Percentiles rank a stretch among this genome's conserved stretches.
Conservation (phyloP, 1,139 yeast species). For the Yamadazyma aaseri region DNA sequence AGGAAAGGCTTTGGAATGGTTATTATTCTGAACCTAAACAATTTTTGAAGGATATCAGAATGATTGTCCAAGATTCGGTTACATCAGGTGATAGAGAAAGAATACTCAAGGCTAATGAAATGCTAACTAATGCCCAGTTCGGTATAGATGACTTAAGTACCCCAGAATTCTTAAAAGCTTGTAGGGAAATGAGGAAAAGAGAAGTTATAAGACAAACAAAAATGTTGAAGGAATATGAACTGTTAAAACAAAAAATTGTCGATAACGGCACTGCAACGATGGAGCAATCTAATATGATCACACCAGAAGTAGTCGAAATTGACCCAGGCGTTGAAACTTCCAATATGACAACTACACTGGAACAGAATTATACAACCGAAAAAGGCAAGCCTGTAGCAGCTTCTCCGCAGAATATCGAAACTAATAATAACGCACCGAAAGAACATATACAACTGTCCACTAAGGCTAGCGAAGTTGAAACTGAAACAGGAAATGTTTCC, state of each 20-base stretch:
- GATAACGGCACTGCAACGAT: no score
- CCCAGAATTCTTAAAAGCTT: constrained; percentile 71
- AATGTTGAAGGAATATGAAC: constrained; percentile 40
- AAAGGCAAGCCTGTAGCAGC: no score
- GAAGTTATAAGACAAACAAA: constrained; percentile 57
- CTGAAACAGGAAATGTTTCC: no score
- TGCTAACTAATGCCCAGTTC: constrained; percentile 95
- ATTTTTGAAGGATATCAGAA: constrained; percentile 76
- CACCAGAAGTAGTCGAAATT: no score
- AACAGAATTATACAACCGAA: background rate
- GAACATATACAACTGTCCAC: no score
- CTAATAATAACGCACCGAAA: no score
- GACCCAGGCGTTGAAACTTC: no score
- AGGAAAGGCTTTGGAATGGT: constrained; percentile 96
- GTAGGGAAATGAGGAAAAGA: constrained; percentile 70
- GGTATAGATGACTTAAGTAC: constrained; percentile 86
- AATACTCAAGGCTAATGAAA: constrained; percentile 85
- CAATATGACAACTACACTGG: no score
- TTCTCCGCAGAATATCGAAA: no score
- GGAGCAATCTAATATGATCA: no score
- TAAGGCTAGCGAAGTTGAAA: no score
- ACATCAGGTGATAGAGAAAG: constrained; percentile 82
- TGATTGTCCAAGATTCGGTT: constrained; percentile 78
- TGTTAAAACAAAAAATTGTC: no score
- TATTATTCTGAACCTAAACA: constrained; percentile 91